A percentile compares a stretch with the other conserved stretches of the same genome.
These are phyloP conservation scores for Kwoniella sp. DNA, from an alignment of 768 basidiomycete genomes.

Conservation along the genomic window DNA sequence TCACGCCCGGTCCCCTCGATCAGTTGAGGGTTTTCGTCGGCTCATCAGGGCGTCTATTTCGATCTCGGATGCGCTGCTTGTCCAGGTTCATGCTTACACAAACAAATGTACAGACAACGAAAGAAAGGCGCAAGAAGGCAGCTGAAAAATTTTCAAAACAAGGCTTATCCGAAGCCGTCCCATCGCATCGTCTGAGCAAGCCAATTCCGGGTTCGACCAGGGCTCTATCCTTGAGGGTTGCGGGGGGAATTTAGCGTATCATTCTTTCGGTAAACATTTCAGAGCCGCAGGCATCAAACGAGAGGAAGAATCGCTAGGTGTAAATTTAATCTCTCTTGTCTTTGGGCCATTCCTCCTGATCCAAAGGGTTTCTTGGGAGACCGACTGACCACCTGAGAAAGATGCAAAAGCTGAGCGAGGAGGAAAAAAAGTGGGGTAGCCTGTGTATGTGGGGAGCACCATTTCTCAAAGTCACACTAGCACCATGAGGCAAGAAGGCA, in stretches of 20 bases:
- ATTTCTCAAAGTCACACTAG: not conserved
- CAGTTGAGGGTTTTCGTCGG: not conserved
- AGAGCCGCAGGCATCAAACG: not conserved
- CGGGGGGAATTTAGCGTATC: not conserved
- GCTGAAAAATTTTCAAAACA: not conserved
- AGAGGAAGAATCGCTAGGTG: not conserved
- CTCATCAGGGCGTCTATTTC: not conserved
- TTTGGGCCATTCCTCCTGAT: not conserved
- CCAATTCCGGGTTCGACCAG: not conserved
- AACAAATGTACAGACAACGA: not conserved
- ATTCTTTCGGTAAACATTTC: not conserved
- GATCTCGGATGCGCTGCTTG: not conserved
- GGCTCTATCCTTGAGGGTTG: not conserved
- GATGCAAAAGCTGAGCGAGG: not conserved
- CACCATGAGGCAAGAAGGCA: not conserved
- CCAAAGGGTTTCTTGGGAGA: not conserved
- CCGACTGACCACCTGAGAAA: not conserved
- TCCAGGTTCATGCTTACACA: not conserved
- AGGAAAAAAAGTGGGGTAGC: not conserved
- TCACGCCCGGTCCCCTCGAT: not conserved
- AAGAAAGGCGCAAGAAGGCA: not conserved
- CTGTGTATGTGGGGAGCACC: slow-evolving; percentile 3
- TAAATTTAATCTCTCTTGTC: slow-evolving; percentile 1
- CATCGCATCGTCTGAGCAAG: not conserved
- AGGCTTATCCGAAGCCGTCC: not conserved